A percentile compares a stretch with the other conserved stretches of the same genome.
Evolutionary conservation across 2,329 filamentous ascomycete genomes (phyloP).

Genomic region (Xylariaceae sp.): DNA sequence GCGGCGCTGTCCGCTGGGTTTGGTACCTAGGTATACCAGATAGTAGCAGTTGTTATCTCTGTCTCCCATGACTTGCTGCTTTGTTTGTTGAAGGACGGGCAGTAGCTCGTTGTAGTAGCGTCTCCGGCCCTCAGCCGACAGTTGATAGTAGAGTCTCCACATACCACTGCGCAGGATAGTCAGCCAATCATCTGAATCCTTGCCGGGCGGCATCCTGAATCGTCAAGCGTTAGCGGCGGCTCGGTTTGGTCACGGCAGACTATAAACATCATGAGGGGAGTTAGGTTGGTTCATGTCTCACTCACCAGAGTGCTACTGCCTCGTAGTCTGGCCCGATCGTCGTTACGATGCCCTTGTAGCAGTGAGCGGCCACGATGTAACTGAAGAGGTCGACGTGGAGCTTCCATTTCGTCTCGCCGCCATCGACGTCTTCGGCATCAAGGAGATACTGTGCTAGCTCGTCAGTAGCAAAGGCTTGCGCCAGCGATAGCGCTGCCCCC

Average conservation of each 20-base stretch:
- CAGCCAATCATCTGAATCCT: constrained; percentile 68
- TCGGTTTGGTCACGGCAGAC: neutral
- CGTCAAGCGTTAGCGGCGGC: constrained; percentile 6
- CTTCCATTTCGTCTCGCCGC: constrained; percentile 67
- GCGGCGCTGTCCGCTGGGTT: constrained; percentile 63
- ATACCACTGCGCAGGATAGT: constrained; percentile 70
- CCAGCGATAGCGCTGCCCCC: constrained; percentile 66
- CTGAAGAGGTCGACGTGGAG: constrained; percentile 74
- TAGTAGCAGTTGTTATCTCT: constrained; percentile 70
- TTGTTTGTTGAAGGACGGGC: constrained; percentile 69
- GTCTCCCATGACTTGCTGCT: constrained; percentile 62
- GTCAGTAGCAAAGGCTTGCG: constrained; percentile 73
- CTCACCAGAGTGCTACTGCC: constrained; percentile 73
- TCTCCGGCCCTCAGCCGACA: constrained; percentile 65
- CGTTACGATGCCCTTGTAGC: constrained; percentile 68
- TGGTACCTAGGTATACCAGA: constrained; percentile 77
- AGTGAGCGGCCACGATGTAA: constrained; percentile 72
- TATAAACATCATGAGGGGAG: neutral
- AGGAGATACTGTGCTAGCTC: constrained; percentile 71
- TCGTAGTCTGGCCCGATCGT: constrained; percentile 73
- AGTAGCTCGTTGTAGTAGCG: constrained; percentile 77
- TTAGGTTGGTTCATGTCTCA: constrained; percentile 18
- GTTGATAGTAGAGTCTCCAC: constrained; percentile 72
- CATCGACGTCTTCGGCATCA: constrained; percentile 63
- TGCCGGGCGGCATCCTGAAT: constrained; percentile 68